Base-by-base conservation (phyloP, 805 yeast species). In the Ogataea methylovora region DNA sequence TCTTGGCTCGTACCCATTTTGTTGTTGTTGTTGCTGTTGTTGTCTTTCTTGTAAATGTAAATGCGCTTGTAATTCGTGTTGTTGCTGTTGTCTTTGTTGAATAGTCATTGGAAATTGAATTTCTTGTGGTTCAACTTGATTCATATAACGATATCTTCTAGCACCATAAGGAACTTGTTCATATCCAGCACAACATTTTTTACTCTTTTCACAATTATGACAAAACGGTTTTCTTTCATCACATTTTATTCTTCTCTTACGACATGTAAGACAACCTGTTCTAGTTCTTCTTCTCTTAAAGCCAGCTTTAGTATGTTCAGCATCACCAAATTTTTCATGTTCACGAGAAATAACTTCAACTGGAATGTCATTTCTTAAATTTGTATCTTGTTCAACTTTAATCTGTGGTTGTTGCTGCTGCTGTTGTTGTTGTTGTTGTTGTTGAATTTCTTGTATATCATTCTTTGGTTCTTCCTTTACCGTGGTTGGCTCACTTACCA, bases 261-360 rank as follows among this genome's bases (percentile, higher is more conserved):
- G 65, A 51, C 88, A 81, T 1, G 88, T 81, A 36, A 79, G 55
- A 52, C 88, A 81, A 3, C 90, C 90, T 0, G 87, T 79, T 47
- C 83, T 63, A 2, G 87, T 81, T 33, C 88, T 62, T 30, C 79
- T 61, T 46, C 76, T 70, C 40, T 73, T 65, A 40, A 67, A 63
- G 31, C 73, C 52, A 25, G n/a, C n/a, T n/a, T n/a, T n/a, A n/a
- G n/a, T n/a, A n/a, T n/a, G n/a, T n/a, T n/a, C n/a, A n/a, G n/a
- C n/a, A n/a, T n/a, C n/a, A n/a, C n/a, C n/a, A n/a, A n/a, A n/a
- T n/a, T n/a, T n/a, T n/a, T n/a, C n/a, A n/a, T n/a, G n/a, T n/a
- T n/a, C n/a, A n/a, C n/a, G n/a, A n/a, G n/a, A n/a, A n/a, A n/a
- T n/a, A n/a, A n/a, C n/a, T n/a, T n/a, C n/a, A n/a, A n/a, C n/a